Evolutionary conservation across 108 stramenopile genomes (phyloP).

Genomic region (Cyclotella baltica): DNA sequence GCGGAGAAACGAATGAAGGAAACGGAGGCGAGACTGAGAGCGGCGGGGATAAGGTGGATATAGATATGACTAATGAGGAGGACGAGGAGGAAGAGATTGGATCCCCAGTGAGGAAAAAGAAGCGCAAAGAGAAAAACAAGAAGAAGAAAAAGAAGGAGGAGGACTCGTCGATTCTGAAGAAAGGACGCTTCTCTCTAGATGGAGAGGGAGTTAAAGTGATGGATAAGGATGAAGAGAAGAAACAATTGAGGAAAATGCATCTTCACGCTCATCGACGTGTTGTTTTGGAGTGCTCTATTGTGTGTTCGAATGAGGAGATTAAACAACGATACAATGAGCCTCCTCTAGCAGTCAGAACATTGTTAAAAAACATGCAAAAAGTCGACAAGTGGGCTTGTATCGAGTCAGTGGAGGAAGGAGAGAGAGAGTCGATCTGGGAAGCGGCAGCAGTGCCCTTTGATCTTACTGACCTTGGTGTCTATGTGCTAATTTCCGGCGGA

Average conservation of each 20-base stretch:
- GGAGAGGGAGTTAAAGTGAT: not conserved
- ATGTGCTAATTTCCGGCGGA: not conserved
- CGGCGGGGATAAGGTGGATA: no score
- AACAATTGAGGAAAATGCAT: no score
- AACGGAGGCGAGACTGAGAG: no score
- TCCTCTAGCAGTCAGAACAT: not conserved
- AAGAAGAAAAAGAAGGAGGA: not conserved
- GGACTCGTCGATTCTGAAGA: not conserved
- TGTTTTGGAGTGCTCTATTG: not conserved
- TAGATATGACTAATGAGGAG: not conserved
- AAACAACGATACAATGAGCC: not conserved
- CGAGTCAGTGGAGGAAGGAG: slow-evolving; percentile 5
- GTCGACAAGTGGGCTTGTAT: not conserved
- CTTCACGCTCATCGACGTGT: not conserved
- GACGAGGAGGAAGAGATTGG: not conserved
- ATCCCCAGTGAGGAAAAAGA: no score
- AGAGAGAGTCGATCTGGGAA: not conserved
- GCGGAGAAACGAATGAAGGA: no score
- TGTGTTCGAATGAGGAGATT: not conserved
- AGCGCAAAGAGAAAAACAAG: no score
- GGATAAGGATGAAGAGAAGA: not conserved
- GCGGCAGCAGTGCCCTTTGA: not conserved
- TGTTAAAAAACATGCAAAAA: not conserved
- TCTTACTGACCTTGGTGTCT: not conserved
- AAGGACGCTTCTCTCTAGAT: not conserved